These are phyloP conservation scores for Lodderomyces theae DNA, from an alignment of 1,139 yeast genomes.

Conservation along the genomic window DNA sequence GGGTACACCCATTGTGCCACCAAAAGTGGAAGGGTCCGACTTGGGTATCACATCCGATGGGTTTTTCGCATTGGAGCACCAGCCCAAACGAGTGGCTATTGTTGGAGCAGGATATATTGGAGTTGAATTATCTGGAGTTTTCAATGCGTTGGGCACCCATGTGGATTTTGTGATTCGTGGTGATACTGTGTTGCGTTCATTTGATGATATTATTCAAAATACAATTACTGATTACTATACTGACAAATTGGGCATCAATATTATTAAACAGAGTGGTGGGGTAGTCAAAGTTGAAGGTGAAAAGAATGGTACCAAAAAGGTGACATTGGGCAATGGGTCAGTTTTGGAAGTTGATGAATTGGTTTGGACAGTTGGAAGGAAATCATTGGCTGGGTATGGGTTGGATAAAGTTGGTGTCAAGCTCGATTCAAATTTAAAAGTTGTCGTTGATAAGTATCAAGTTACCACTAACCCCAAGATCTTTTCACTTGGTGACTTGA, in stretches of 20 bases:
- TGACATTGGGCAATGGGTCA: conserved; percentile 54
- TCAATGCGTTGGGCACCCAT: conserved; percentile 83
- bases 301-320: conserved; percentile 58
- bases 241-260: conserved; percentile 70
- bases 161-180: conserved; percentile 88
- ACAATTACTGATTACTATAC: conserved; percentile 78
- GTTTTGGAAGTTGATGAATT: conserved; percentile 71
- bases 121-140: conserved; percentile 91
- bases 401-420: conserved; percentile 74
- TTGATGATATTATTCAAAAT: conserved; percentile 77
- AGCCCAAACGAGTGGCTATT: conserved; percentile 88
- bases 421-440: conserved; percentile 53
- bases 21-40: conserved; percentile 72
- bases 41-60: conserved; percentile 89
- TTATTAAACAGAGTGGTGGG: conserved; percentile 62
- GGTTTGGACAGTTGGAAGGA: conserved; percentile 94
- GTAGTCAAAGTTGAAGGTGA: conserved; percentile 62
- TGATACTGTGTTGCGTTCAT: conserved; percentile 81
- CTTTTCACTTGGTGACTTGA: conserved; percentile 89
- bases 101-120: conserved; percentile 99
- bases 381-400: conserved; percentile 69
- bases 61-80: conserved; percentile 73
- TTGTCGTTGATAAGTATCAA: conserved; percentile 85
- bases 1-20: conserved; percentile 77
- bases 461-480: conserved; percentile 69